Evolutionary conservation across 2,329 filamentous ascomycete species (phyloP), one percentile per base, ranked within the genome.

Genomic region (Rhynchosporium graminicola): DNA sequence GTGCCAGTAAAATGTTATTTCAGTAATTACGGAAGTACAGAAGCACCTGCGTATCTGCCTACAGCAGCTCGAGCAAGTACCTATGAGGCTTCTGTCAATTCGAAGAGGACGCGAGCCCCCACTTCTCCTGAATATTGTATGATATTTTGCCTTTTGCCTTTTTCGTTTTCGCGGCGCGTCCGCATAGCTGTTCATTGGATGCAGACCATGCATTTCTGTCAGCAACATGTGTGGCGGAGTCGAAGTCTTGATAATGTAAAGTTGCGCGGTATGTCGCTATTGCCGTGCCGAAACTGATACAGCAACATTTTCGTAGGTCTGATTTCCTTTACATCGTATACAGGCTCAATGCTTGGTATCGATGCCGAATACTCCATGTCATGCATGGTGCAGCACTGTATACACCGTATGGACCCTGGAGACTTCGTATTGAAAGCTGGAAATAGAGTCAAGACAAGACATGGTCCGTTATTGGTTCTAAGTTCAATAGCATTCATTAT

Each of bases 51-150:
- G 20, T 20, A 20, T 20, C 20, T 20, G 20, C 20, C 20, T 20
- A 20, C 20, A 20, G 20, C 20, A 20, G 20, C 20, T 20, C 20
- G 20, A 20, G 20, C 20, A 20, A 20, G 20, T 20, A 20, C 20
- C 20, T 20, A 20, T 20, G 20, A 20, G 20, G 20, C 20, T 20
- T 46, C n/a, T 15, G 43, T 26, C n/a, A 20, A 20, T 26, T 15
- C 42, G 42, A 20, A 15, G 3, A 26, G n/a, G 33, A 38, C 8
- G 50, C 33, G n/a, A 52, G 33, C 50, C 50, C 50, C 50, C 50
- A 40, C 50, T 52, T 52, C 50, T n/a, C 50, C 50, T 52, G 50
- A 52, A 52, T 52, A n/a, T n/a, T n/a, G n/a, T n/a, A 5, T 33
- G 33, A 52, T 31, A 38, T 52, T 7, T 6, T 20, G 9, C 15